phyloP scores from a whole-genome alignment of 164 flowering plant species.

The Nymphaea colorata region DNA sequence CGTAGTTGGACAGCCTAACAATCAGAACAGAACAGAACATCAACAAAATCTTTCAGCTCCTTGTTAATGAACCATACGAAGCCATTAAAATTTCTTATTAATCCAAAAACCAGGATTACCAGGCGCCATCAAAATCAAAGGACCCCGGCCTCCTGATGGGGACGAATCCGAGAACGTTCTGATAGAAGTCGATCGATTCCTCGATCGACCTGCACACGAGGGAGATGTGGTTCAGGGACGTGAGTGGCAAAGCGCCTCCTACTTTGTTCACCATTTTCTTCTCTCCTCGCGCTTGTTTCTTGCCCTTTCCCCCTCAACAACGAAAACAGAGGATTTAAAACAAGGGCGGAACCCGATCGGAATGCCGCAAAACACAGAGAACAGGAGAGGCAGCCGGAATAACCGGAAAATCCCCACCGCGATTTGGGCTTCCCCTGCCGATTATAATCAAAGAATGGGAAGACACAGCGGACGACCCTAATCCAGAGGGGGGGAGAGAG shows the following conservation, averaged over 20 bases:
- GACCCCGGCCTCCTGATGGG: slow-evolving; percentile 74
- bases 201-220: slow-evolving; percentile 52
- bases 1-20: slow-evolving; percentile 53
- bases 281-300: not conserved
- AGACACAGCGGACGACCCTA: no score
- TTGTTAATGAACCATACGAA: no score
- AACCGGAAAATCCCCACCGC: not conserved
- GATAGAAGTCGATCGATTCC: slow-evolving; percentile 52
- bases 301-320: not conserved
- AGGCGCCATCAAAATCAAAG: slow-evolving; percentile 74
- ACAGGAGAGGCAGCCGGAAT: no score
- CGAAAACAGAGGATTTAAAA: not conserved
- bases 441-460: not conserved
- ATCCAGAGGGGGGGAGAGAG: no score
- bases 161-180: slow-evolving; percentile 52
- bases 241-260: slow-evolving; percentile 41
- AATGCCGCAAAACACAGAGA: no score
- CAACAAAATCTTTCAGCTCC: not conserved
- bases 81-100: not conserved
- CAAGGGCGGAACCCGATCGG: not conserved
- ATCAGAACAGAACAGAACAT: not conserved
- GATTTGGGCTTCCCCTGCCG: not conserved
- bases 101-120: slow-evolving; percentile 21
- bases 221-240: slow-evolving; percentile 71
- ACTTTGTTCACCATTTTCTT: slow-evolving; percentile 18